Conservation (phyloP, 1,284 basidiomycete species). For the Ganoderma lingzhi region DNA sequence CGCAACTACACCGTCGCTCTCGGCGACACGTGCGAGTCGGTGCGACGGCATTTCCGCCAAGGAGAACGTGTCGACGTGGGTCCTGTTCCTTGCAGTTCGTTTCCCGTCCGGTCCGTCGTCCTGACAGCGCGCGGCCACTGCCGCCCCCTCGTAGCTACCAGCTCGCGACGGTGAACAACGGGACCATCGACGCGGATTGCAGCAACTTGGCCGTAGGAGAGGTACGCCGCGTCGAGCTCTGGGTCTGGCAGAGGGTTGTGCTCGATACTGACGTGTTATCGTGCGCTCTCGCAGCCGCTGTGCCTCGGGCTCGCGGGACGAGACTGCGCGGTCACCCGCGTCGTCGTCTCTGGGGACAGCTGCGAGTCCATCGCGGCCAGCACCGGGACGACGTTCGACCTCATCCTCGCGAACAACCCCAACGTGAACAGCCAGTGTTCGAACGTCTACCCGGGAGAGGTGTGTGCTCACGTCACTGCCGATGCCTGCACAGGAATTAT, state of each 20-base stretch:
- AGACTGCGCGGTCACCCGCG: slow-evolving; percentile 31
- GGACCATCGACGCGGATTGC: slow-evolving; percentile 58
- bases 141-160: slow-evolving; percentile 60
- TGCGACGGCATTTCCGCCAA: slow-evolving; percentile 70
- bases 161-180: slow-evolving; percentile 63
- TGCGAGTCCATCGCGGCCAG: slow-evolving; percentile 48
- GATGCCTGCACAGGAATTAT: no score
- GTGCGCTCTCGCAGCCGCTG: neutral
- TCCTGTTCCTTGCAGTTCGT: neutral
- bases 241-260: no score
- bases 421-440: slow-evolving; percentile 56
- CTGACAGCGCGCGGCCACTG: slow-evolving; percentile 41
- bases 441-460: slow-evolving; percentile 42
- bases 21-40: slow-evolving; percentile 74
- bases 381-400: slow-evolving; percentile 47
- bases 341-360: slow-evolving; percentile 48
- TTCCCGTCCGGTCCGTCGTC: neutral
- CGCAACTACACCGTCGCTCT: slow-evolving; percentile 63
- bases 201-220: slow-evolving; percentile 58
- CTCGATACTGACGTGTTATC: no score
- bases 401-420: slow-evolving; percentile 63
- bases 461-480: neutral
- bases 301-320: slow-evolving; percentile 30
- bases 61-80: slow-evolving; percentile 70
- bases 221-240: slow-evolving; percentile 11